phyloP scores from a whole-genome alignment of 108 stramenopile species.

The Nannochloropsis gaditana region DNA sequence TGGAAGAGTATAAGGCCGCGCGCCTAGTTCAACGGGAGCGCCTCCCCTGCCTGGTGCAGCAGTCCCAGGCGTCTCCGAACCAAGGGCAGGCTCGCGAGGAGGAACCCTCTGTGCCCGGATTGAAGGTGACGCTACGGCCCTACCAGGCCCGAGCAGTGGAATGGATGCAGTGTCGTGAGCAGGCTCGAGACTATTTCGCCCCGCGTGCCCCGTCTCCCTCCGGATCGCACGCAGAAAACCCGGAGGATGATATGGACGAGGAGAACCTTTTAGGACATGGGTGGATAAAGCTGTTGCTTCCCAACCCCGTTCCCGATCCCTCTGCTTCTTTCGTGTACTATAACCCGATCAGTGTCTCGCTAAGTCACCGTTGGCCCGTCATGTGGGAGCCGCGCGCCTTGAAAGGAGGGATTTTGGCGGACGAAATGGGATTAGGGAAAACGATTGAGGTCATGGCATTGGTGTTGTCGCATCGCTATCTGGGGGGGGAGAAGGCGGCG shows the following conservation, averaged over 20 bases:
- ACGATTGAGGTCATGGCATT: conserved; percentile 69
- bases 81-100: not conserved
- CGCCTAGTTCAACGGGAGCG: not conserved
- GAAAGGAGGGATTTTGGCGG: conserved; percentile 76
- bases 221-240: not conserved
- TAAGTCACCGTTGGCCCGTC: not conserved
- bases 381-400: not conserved
- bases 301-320: not conserved
- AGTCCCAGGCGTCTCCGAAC: not conserved
- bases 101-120: not conserved
- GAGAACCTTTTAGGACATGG: not conserved
- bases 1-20: not conserved
- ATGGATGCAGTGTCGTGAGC: not conserved
- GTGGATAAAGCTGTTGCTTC: not conserved
- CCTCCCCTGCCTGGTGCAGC: not conserved
- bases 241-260: not conserved
- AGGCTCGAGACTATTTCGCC: not conserved
- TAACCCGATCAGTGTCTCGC: not conserved
- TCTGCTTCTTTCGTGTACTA: not conserved
- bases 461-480: not conserved
- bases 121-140: not conserved
- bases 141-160: not conserved
- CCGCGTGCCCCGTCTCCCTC: not conserved
- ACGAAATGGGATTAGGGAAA: conserved; percentile 88
- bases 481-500: not conserved